Evolutionary conservation across 768 basidiomycete species (phyloP), one percentile per base, ranked within the genome.

Genomic region (Tylopilus plumbeoviolaceoides): DNA sequence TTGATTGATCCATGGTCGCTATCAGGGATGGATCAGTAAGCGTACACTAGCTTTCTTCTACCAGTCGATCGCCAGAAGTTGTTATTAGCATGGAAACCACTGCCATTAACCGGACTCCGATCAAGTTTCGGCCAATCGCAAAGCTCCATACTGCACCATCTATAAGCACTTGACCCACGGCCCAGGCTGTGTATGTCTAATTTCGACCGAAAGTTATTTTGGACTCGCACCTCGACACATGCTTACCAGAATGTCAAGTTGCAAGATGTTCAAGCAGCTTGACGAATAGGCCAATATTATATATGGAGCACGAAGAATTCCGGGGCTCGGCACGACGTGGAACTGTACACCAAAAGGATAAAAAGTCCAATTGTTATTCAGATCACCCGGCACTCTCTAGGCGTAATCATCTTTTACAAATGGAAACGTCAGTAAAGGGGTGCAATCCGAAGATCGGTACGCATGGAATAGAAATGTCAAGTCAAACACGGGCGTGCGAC

Each of bases 351-450:
- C 43, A 8, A 39, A 18, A 51, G 28, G 50, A 18, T 38, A 44
- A 14, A 31, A 21, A 41, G 42, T 42, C 30, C 33, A 41, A 20
- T 27, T 43, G n/a, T 31, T 31, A 51, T 50, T 30, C 39, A n/a
- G 12, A 48, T 48, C 41, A 25, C n/a, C 33, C 51, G 28, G 35
- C 15, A 44, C 42, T 17, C 27, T 21, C 18, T 38, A 21, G 17
- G 14, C 15, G 28, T 40, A 40, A 14, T 14, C 27, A 30, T 57
- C 50, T 41, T 48, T 50, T 45, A 50, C 51, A 39, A 50, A 51
- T 35, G 38, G n/a, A 48, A 54, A 48, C 6, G 43, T 63, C 44
- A 60, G 55, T 20, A 53, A 48, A 49, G 27, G 14, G 44, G 58
- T 50, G 44, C 18, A 47, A 50, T 55, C 50, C 39, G 36, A 49